phyloP scores from a whole-genome alignment of 2,329 filamentous ascomycete species.

The Botrytis aclada region DNA sequence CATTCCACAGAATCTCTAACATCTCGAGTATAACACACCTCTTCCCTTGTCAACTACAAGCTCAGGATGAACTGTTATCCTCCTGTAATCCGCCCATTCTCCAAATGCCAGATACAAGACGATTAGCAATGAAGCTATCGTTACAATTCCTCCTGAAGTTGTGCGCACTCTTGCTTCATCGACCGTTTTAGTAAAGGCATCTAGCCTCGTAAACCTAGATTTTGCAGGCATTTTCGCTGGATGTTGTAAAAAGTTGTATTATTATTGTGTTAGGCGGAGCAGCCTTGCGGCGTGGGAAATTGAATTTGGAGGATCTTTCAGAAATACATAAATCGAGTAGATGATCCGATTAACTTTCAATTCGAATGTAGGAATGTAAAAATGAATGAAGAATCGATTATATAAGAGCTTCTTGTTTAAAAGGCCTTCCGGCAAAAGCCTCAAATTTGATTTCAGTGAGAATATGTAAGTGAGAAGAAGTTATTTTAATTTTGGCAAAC shows the following conservation, averaged over 20 bases:
- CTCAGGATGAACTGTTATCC: conserved; percentile 83
- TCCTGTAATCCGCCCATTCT: conserved; percentile 93
- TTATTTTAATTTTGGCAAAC: background rate
- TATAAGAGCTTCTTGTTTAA: background rate
- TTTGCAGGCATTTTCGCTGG: conserved; percentile 69
- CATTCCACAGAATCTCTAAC: background rate
- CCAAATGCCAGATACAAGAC: conserved; percentile 88
- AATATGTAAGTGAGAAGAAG: background rate
- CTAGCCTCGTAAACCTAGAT: conserved; percentile 91
- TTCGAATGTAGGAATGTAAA: background rate
- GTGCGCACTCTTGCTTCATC: conserved; percentile 96
- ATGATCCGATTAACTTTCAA: background rate
- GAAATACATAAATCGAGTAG: conserved; percentile 13
- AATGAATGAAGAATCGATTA: conserved; percentile 2
- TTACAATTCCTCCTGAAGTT: conserved; percentile 92
- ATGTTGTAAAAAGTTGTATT: background rate
- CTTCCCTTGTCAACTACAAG: conserved; percentile 94
- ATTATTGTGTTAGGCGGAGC: background rate
- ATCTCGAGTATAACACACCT: conserved; percentile 52
- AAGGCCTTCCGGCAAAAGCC: background rate
- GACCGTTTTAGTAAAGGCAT: conserved; percentile 98
- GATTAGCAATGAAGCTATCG: conserved; percentile 82
- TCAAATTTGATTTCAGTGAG: background rate
- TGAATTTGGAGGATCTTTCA: conserved; percentile 2
- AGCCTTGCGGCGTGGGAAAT: conserved; percentile 6